Evolutionary conservation across 192 early-diverging fungal species (phyloP).

Genomic region (Backusella circina): DNA sequence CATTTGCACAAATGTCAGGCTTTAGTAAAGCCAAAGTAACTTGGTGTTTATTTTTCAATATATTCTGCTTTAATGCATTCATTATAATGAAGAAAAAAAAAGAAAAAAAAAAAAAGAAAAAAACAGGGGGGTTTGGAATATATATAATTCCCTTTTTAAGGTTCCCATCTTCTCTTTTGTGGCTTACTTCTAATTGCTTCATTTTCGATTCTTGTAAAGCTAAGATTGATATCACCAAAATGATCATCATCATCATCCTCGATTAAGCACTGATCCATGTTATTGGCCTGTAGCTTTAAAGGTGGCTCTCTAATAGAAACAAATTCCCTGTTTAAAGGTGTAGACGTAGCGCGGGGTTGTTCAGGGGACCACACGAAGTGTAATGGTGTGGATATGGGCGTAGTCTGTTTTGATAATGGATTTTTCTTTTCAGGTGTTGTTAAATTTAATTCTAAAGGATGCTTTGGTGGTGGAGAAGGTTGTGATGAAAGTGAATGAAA

Average conservation of each 20-base stretch:
- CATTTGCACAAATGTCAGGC: conserved; percentile 68
- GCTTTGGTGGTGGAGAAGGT: not conserved
- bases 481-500: not conserved
- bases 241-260: not conserved
- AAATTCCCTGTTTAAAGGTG: not conserved
- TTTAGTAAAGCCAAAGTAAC: conserved; percentile 68
- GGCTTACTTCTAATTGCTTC: not conserved
- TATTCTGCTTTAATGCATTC: not conserved
- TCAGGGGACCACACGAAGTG: not conserved
- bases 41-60: conserved; percentile 21
- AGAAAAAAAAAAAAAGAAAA: not conserved
- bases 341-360: not conserved
- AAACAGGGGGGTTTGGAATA: not conserved
- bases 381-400: not conserved
- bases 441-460: too few relatives aligned
- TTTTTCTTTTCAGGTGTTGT: not conserved
- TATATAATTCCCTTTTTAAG: not conserved
- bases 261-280: not conserved
- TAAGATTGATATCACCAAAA: not conserved
- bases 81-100: not conserved
- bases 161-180: not conserved
- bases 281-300: not conserved
- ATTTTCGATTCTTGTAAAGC: not conserved
- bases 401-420: not conserved
- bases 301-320: not conserved